Evolutionary conservation across 768 basidiomycete genomes (phyloP).

Genomic region (Lyophyllum decastes): DNA sequence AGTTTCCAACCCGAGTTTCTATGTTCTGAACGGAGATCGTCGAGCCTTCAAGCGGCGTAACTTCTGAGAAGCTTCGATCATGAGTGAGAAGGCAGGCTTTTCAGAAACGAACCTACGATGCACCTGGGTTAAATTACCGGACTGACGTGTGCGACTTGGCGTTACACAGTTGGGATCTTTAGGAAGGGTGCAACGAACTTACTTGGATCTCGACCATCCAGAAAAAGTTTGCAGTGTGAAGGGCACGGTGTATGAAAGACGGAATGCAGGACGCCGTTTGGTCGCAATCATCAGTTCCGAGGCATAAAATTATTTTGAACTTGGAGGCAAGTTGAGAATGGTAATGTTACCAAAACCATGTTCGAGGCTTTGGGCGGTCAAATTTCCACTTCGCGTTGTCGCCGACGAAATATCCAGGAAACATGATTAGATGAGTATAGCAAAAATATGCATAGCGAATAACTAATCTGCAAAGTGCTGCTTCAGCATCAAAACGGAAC

Average conservation of each 20-base stretch:
- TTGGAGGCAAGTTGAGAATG: too few species aligned
- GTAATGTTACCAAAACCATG: not conserved
- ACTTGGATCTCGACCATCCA: too few species aligned
- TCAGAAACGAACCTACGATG: not conserved
- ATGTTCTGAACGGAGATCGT: not conserved
- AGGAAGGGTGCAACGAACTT: too few species aligned
- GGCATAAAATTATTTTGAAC: too few species aligned
- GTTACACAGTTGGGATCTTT: too few species aligned
- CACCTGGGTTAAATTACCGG: not conserved
- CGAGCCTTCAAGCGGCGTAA: not conserved
- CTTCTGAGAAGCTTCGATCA: not conserved
- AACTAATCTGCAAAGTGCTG: not conserved
- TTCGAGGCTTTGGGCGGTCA: not conserved
- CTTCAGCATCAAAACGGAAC: not conserved
- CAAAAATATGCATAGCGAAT: not conserved
- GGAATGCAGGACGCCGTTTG: too few species aligned
- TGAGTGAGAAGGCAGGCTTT: not conserved
- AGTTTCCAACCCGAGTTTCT: not conserved
- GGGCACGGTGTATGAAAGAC: too few species aligned
- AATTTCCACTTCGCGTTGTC: not conserved
- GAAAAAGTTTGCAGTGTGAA: too few species aligned
- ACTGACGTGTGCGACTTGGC: too few species aligned
- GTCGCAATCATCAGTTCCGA: not conserved
- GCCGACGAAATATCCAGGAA: too few species aligned
- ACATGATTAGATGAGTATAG: not conserved